Evolutionary conservation across 169 alveolate species (phyloP).

Genomic region (Ichthyophthirius multifiliis): DNA sequence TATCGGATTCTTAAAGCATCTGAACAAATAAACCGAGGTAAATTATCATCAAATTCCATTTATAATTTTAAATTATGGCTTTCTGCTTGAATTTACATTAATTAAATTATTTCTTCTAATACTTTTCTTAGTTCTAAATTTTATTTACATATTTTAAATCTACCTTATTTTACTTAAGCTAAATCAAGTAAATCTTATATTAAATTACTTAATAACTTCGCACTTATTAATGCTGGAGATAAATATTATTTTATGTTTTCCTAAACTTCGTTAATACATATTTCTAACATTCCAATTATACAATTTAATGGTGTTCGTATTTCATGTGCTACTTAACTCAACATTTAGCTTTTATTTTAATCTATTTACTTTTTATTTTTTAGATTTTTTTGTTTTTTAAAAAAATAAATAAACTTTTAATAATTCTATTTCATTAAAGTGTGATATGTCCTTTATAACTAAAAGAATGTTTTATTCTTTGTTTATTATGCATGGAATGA

Average conservation of each 20-base stretch:
- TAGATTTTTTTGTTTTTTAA: no score
- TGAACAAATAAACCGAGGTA: background rate
- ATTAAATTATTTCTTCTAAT: background rate
- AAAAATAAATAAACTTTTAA: background rate
- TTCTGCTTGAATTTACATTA: slow-evolving; percentile 19
- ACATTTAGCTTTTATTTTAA: slow-evolving; percentile 10
- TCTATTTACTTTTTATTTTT: background rate
- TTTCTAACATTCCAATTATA: slow-evolving; percentile 16
- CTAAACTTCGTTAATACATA: background rate
- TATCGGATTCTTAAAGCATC: slow-evolving; percentile 18
- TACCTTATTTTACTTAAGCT: slow-evolving; percentile 22
- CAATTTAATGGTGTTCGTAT: slow-evolving; percentile 27
- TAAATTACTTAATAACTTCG: slow-evolving; percentile 4
- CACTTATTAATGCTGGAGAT: slow-evolving; percentile 9
- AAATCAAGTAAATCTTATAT: slow-evolving; percentile 24
- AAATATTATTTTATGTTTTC: background rate
- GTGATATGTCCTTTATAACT: background rate
- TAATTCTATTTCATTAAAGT: slow-evolving; percentile 3
- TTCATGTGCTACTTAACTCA: slow-evolving; percentile 27
- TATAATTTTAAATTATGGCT: background rate
- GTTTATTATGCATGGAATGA: background rate
- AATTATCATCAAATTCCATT: background rate
- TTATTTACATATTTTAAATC: background rate
- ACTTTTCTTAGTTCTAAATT: background rate
- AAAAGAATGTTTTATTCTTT: background rate